Percentiles rank a stretch among this genome's conserved stretches.
These are phyloP conservation scores for Diddensiella caesifluorescens DNA, from an alignment of 805 yeast species.

Conservation along the genomic window DNA sequence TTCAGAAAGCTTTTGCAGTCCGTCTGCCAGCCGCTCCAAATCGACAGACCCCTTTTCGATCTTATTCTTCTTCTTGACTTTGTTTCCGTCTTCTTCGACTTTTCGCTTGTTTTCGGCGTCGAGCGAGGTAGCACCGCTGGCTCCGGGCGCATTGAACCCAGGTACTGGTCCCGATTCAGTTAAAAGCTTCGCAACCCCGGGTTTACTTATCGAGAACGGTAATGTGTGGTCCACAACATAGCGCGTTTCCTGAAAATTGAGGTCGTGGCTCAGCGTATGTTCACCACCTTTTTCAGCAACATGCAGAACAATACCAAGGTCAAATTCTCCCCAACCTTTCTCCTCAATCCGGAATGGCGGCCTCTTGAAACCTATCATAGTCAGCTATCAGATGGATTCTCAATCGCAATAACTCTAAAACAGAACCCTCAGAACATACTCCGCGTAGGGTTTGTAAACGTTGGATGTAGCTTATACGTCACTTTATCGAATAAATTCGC, in stretches of 20 bases:
- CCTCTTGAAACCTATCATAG: slow-evolving; percentile 49
- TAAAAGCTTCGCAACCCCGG: slow-evolving; percentile 62
- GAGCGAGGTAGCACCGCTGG: slow-evolving; percentile 15
- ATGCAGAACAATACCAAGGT: slow-evolving; percentile 72
- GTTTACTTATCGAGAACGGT: slow-evolving; percentile 70
- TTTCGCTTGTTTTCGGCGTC: slow-evolving; percentile 36
- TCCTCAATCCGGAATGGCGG: slow-evolving; percentile 85
- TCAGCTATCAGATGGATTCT: not conserved
- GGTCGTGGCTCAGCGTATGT: slow-evolving; percentile 78
- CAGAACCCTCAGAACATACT: slow-evolving; percentile 13
- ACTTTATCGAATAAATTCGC: slow-evolving; percentile 88
- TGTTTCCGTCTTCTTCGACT: slow-evolving; percentile 28
- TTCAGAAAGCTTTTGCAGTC: slow-evolving; percentile 79
- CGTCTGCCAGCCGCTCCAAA: slow-evolving; percentile 84
- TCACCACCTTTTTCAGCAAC: slow-evolving; percentile 85
- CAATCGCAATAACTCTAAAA: not conserved
- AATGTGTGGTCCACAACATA: slow-evolving; percentile 75
- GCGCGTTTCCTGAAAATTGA: slow-evolving; percentile 73
- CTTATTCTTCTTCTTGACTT: slow-evolving; percentile 35
- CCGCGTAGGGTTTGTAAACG: slow-evolving; percentile 85
- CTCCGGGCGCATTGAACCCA: slow-evolving; percentile 32
- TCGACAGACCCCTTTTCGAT: slow-evolving; percentile 60
- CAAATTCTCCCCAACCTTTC: slow-evolving; percentile 98
- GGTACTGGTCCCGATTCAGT: slow-evolving; percentile 83
- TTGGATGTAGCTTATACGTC: slow-evolving; percentile 90